phyloP scores from a whole-genome alignment of 1,139 yeast species.

The Yamadazyma diddensiae region DNA sequence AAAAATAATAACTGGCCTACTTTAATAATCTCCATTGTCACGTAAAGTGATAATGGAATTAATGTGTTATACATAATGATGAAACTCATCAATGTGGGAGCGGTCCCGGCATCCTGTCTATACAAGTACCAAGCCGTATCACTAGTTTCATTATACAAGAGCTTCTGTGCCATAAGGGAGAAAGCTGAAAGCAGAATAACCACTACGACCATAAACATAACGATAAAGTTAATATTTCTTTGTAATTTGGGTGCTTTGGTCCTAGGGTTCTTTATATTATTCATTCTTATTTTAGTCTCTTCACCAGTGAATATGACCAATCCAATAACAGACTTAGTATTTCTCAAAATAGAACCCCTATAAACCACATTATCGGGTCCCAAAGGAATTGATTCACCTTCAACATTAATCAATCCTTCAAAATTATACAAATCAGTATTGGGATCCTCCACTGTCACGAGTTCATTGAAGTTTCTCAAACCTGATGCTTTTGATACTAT shows the following conservation, averaged over 20 bases:
- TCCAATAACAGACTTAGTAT: conserved; percentile 72
- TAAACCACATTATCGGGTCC: conserved; percentile 80
- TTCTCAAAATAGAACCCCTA: conserved; percentile 85
- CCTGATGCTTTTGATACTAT: conserved; percentile 48
- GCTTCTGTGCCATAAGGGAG: conserved; percentile 75
- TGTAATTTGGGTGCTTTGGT: conserved; percentile 93
- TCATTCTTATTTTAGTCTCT: conserved; percentile 94
- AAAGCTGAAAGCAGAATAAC: conserved; percentile 74
- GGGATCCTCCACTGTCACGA: conserved; percentile 81
- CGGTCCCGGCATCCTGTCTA: conserved; percentile 77
- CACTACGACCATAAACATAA: conserved; percentile 79
- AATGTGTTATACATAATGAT: conserved; percentile 96
- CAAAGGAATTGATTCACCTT: conserved; percentile 48
- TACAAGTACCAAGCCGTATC: conserved; percentile 71
- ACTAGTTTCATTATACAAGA: conserved; percentile 42
- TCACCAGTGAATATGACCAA: conserved; percentile 91
- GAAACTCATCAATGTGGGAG: conserved; percentile 91
- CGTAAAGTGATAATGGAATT: conserved; percentile 92
- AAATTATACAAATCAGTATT: conserved; percentile 87
- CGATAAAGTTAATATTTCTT: conserved; percentile 75
- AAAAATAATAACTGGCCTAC: conserved; percentile 77
- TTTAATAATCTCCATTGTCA: conserved; percentile 93
- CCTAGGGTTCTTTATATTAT: conserved; percentile 84
- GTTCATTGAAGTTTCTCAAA: conserved; percentile 48
- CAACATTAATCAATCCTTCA: conserved; percentile 54